Evolutionary conservation across 345 rosid genomes (phyloP), one percentile per base, ranked within the genome.

Genomic region (Rhizophora apiculata): DNA sequence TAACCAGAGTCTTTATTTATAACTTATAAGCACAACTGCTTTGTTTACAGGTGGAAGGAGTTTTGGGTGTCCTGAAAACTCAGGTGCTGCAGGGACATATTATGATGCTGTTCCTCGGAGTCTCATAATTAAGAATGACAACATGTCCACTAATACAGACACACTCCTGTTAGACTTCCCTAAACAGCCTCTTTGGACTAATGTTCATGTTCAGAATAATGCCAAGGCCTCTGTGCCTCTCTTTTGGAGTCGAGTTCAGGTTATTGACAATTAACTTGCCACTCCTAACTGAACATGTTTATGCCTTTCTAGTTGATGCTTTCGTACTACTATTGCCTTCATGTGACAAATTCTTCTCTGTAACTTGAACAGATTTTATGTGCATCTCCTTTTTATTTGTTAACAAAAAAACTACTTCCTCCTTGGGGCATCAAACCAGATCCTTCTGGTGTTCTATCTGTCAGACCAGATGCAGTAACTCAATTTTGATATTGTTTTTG

Each of bases 181-280:
- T 46, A 88, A 88, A 74, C 90, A 78, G 78, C 81, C 75, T 3
- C 93, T 84, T 60, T 88, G 93, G 93, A 85, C 88, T 63, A 88
- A 88, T 81, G 76, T 84, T 61, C 77, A 82, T 63, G 59, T 86
- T 56, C 80, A 61, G 68, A 77, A 86, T 74, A 72, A 74, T 76
- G 88, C 87, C 49, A 88, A 83, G 82, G 93, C 93, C 68, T 86
- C 86, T 57, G 86, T 88, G 68, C 93, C 93, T 52, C 72, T 88
- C 68, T 79, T 81, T 65, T 88, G 93, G 93, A 84, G 93, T 67
- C 88, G 93, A 60, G 90, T 85, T 74, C 93, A 88, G 90, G 93
- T 85, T 34, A 67, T 63, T 77, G 36, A 65, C 30, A 55, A 67
- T 34, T 71, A 46, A 49, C 72, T 63, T 63, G 46, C 60, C 66